Percentiles rank a stretch among this genome's conserved stretches.
Conservation (phyloP, 805 yeast genomes). For the Starmerella roubikii region DNA sequence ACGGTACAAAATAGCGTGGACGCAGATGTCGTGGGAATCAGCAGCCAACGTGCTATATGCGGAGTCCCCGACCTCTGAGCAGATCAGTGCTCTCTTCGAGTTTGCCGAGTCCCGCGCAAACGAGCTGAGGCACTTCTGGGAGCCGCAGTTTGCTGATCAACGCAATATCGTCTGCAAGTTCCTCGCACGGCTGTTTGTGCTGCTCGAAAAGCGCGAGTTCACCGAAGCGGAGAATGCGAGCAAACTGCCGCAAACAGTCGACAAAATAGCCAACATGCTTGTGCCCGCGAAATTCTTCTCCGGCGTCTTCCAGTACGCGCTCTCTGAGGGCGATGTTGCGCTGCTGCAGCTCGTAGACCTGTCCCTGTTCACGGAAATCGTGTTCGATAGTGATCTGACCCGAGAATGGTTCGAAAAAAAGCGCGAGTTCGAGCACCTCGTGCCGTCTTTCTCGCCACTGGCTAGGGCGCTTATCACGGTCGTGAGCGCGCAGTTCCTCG, state of each 20-base stretch:
- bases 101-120: conserved; percentile 10
- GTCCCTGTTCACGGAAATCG: conserved; percentile 18
- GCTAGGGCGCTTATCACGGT: conserved; percentile 14
- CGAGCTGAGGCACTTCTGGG: conserved; percentile 10
- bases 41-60: conserved; percentile 13
- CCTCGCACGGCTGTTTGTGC: conserved; percentile 10
- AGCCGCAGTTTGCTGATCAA: conserved; percentile 6
- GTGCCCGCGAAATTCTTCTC: conserved; percentile 14
- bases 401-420: conserved; percentile 13
- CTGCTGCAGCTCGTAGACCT: conserved; percentile 18
- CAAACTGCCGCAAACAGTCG: conserved; percentile 7
- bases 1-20: background rate
- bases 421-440: conserved; percentile 2
- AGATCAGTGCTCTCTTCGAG: conserved; percentile 13
- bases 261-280: conserved; percentile 9
- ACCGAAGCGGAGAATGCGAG: background rate
- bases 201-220: conserved; percentile 5
- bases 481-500: conserved; percentile 21
- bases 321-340: conserved; percentile 2
- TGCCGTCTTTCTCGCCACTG: background rate
- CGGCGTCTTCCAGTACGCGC: conserved; percentile 11
- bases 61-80: conserved; percentile 11
- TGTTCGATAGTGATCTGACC: conserved; percentile 16
- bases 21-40: conserved; percentile 17
- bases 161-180: conserved; percentile 9